Evolutionary conservation across 495 filamentous ascomycete genomes (phyloP).

Genomic region (Tuber umbilicatum): DNA sequence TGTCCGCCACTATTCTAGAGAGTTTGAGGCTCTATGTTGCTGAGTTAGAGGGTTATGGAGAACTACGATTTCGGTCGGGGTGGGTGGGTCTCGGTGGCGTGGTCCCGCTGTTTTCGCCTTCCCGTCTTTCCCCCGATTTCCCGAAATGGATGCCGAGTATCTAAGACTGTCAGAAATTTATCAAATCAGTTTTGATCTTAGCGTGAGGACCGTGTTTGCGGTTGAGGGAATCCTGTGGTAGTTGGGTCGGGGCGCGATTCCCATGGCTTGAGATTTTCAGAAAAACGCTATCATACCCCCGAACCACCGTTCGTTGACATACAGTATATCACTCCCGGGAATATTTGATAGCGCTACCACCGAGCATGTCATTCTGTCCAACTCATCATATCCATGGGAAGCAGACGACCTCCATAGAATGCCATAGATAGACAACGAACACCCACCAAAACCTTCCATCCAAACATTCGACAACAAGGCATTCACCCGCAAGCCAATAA

Average conservation of each 20-base stretch:
- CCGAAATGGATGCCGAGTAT: neutral
- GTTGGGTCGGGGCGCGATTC: neutral
- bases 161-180: neutral
- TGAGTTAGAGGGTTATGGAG: neutral
- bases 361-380: neutral
- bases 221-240: neutral
- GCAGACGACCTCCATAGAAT: neutral
- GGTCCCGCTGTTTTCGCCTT: neutral
- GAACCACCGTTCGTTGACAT: neutral
- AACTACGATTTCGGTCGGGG: neutral
- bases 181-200: neutral
- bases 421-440: neutral
- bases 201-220: neutral
- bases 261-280: neutral
- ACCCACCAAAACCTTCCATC: neutral
- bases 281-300: neutral
- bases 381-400: neutral
- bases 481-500: neutral
- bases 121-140: neutral
- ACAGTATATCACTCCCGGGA: neutral
- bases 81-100: neutral
- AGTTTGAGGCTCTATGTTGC: neutral
- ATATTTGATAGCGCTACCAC: neutral
- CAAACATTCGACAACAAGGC: slow-evolving; percentile 2
- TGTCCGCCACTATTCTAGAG: neutral